Evolutionary conservation across 1,284 basidiomycete species (phyloP), one percentile per base, ranked within the genome.

Genomic region (Fomitopsis schrenkii): DNA sequence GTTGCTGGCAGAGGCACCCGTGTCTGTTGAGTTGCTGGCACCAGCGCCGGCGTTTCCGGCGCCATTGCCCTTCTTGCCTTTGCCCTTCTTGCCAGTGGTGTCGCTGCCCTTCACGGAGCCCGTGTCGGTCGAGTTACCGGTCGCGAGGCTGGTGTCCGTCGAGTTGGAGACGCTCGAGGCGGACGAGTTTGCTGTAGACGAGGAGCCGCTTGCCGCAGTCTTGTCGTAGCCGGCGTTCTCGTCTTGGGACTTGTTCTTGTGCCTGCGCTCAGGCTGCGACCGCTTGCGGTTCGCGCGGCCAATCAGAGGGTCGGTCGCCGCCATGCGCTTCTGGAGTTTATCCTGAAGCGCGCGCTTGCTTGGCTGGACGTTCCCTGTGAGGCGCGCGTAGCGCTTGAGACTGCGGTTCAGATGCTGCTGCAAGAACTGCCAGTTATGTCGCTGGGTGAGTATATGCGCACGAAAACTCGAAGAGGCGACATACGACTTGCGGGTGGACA

Each of bases 381-480:
- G 89, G 59, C 80, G 85, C 5, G 90, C 88, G 60, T 86, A 78
- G 60, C 91, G 88, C 61, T 79, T 82, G 61, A 83, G 76, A 59
- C 82, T 79, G 57, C 84, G 83, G 74, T 91, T 92, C 64, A 89
- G 82, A 68, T 88, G 80, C 74, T 88, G 90, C 72, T 91, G 90
- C 52, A 87, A 74, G 59, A 82, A 73, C 90, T 92, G 68, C 40
- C 44, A 15, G 22, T 22, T 22, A 22, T 22, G 14, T 3, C 17
- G 36, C 5, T 8, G 33, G 60, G 38, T 50, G 14, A 50, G 19
- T 59, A 48, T 38, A 45, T 35, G 41, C 14, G 19, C 26, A 22
- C 10, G 19, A 38, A 22, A 46, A 58, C 35, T 4, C 22, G 50
- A 26, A 28, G 60, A 6, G 8, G 58, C 48, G 30, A 61, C 87